These are phyloP conservation scores for Madurella mycetomatis DNA, from an alignment of 2,329 filamentous ascomycete species.

Conservation along the genomic window DNA sequence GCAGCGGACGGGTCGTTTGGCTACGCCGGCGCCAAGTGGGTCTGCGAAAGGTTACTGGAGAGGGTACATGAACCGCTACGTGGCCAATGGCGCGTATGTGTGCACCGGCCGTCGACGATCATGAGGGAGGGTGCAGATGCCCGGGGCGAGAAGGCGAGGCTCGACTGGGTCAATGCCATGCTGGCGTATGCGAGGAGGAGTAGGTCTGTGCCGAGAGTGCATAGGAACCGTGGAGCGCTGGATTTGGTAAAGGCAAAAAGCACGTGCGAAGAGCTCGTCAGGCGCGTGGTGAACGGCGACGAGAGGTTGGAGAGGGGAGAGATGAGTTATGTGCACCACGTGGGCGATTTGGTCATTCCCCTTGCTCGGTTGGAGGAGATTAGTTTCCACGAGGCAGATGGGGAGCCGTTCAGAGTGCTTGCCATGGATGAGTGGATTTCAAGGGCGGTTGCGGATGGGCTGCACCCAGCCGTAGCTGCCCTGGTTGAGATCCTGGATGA, in stretches of 20 bases:
- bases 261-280: not conserved
- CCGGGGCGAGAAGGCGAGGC: not conserved
- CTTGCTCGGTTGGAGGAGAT: conserved; percentile 9
- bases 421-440: conserved; percentile 13
- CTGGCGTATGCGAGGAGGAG: conserved; percentile 1
- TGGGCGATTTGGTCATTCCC: conserved; percentile 20
- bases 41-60: conserved; percentile 36
- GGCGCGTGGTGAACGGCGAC: not conserved
- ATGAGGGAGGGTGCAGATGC: conserved; percentile 4
- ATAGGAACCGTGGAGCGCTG: not conserved
- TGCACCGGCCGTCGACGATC: conserved; percentile 29
- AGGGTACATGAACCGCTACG: conserved; percentile 6
- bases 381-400: not conserved
- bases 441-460: conserved; percentile 12
- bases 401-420: conserved; percentile 3
- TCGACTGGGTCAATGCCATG: conserved; percentile 2
- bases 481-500: conserved; percentile 9
- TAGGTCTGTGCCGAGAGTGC: not conserved
- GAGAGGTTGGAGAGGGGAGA: not conserved
- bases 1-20: conserved; percentile 30
- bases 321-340: conserved; percentile 13
- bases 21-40: conserved; percentile 38
- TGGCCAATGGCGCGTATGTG: conserved; percentile 18
- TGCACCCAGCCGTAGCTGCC: conserved; percentile 20
- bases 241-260: not conserved